Evolutionary conservation across 345 rosid species (phyloP).

Genomic region (Rhizophora apiculata): DNA sequence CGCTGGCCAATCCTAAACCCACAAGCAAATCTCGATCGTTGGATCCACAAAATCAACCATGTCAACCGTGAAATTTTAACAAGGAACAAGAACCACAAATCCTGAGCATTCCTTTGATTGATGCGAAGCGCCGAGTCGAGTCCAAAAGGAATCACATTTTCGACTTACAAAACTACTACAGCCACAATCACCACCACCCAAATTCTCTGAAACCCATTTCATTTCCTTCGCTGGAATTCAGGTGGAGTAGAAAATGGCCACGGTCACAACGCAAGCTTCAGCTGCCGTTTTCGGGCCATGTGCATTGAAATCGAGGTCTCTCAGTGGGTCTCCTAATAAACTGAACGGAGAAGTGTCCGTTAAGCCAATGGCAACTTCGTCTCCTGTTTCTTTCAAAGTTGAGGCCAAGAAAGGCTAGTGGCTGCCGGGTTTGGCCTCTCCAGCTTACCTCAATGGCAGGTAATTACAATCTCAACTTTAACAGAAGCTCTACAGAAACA

Average conservation of each 20-base stretch:
- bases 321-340: constrained; percentile 52
- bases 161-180: background rate
- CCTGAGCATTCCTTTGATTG: background rate
- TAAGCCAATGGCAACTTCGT: constrained; percentile 32
- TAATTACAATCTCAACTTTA: constrained; percentile 14
- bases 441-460: constrained; percentile 84
- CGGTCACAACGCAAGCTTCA: constrained; percentile 83
- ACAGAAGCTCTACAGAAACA: background rate
- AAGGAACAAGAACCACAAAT: constrained; percentile 37
- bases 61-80: constrained; percentile 21
- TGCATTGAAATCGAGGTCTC: constrained; percentile 53
- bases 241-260: constrained; percentile 45
- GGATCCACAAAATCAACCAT: constrained; percentile 27
- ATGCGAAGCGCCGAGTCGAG: constrained; percentile 27
- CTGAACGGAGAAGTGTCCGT: constrained; percentile 44
- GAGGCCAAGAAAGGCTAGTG: constrained; percentile 96
- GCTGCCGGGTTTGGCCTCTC: constrained; percentile 84
- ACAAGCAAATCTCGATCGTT: constrained; percentile 24
- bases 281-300: constrained; percentile 77
- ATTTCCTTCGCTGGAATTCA: constrained; percentile 3
- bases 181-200: background rate
- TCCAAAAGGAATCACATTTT: background rate
- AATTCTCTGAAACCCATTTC: background rate
- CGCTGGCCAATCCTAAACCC: constrained; percentile 35
- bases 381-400: constrained; percentile 47